A percentile compares a stretch with the other conserved stretches of the same genome.
phyloP scores from a whole-genome alignment of 495 filamentous ascomycete species.

The Apodospora peruviana region DNA sequence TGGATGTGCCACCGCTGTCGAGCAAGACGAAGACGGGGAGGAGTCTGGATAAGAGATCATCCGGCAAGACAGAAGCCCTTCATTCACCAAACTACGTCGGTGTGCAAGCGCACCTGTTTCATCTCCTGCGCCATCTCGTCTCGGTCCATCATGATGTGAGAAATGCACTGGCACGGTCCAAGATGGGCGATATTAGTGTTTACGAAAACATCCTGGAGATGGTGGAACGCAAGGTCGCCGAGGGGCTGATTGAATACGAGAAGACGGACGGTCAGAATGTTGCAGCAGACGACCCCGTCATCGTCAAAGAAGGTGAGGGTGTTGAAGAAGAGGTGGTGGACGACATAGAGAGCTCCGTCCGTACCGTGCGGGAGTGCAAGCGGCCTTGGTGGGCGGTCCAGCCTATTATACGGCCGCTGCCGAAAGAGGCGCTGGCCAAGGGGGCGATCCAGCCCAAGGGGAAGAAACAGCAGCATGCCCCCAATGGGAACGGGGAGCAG shows the following conservation, averaged over 20 bases:
- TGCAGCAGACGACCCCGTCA: constrained; percentile 30
- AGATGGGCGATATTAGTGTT: constrained; percentile 57
- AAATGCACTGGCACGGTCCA: constrained; percentile 64
- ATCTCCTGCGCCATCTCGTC: constrained; percentile 78
- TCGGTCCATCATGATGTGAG: constrained; percentile 71
- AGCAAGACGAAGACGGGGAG: constrained; percentile 49
- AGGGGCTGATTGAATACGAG: constrained; percentile 70
- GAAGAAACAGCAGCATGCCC: neutral
- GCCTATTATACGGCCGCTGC: constrained; percentile 80
- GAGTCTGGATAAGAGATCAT: constrained; percentile 22
- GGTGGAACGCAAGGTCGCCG: constrained; percentile 61
- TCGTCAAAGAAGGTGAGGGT: constrained; percentile 3
- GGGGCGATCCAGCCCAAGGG: constrained; percentile 64
- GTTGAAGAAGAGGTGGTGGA: constrained; percentile 16
- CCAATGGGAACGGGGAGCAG: neutral
- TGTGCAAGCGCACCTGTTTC: constrained; percentile 91
- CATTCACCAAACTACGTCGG: constrained; percentile 68
- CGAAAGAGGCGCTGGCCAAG: constrained; percentile 79
- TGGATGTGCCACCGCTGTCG: too few relatives aligned
- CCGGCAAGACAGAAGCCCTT: constrained; percentile 29
- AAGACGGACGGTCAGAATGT: constrained; percentile 46
- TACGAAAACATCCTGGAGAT: constrained; percentile 60
- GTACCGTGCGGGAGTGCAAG: constrained; percentile 62
- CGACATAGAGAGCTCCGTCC: constrained; percentile 53
- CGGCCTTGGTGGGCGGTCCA: constrained; percentile 92